phyloP scores from a whole-genome alignment of 305 asterid species.

The Solanum hybrid region DNA sequence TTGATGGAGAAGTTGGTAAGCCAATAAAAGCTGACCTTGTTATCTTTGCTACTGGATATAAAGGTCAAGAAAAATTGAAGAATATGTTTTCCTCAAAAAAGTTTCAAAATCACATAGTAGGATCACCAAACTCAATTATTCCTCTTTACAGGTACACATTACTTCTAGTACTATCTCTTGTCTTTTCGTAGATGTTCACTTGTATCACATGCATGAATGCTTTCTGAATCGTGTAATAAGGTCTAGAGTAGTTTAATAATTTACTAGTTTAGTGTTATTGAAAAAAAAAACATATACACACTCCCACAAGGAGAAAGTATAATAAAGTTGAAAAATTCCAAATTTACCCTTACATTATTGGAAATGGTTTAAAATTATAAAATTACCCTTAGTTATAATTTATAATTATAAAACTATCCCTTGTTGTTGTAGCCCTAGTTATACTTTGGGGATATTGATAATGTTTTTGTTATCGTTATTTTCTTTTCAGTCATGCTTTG shows the following conservation, averaged over 20 bases:
- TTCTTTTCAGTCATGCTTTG: not conserved
- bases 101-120: constrained; percentile 25
- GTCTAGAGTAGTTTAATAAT: not conserved
- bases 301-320: not conserved
- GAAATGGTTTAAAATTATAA: no score
- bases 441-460: not conserved
- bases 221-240: not conserved
- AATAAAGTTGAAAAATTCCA: not conserved
- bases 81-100: constrained; percentile 35
- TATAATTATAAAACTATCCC: no score
- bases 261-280: not conserved
- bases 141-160: constrained; percentile 45
- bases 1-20: constrained; percentile 26
- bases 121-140: constrained; percentile 25
- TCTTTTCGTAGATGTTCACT: not conserved
- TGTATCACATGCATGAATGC: not conserved
- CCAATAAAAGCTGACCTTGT: constrained; percentile 41
- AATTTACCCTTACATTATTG: no score
- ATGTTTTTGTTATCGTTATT: not conserved
- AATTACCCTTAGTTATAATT: no score
- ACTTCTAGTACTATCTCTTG: not conserved
- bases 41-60: constrained; percentile 58
- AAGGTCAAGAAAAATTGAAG: constrained; percentile 56
- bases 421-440: not conserved
- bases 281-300: not conserved